These are phyloP conservation scores for Syncephalastrum monosporum DNA, from an alignment of 371 early-diverging fungal genomes.

Conservation along the genomic window DNA sequence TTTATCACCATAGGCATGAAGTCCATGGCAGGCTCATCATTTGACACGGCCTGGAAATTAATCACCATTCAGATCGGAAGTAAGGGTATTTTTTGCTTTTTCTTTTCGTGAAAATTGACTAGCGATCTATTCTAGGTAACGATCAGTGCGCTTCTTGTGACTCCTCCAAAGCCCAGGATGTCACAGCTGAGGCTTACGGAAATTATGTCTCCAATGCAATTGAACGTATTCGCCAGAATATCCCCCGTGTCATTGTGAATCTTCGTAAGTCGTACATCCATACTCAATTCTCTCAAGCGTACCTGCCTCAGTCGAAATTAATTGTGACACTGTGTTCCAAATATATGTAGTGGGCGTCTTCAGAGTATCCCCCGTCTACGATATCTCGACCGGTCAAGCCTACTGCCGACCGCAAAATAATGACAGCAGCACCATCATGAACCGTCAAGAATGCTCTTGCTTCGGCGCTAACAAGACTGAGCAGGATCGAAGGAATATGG, in stretches of 20 bases:
- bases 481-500: conserved; percentile 6
- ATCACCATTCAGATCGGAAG: conserved; percentile 47
- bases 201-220: conserved; percentile 10
- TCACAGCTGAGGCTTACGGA: conserved; percentile 13
- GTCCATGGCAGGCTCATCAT: conserved; percentile 8
- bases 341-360: conserved; percentile 10
- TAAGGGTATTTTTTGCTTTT: conserved; percentile 31
- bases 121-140: conserved; percentile 14
- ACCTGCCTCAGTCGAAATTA: too few species aligned
- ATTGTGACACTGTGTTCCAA: not conserved
- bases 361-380: conserved; percentile 15
- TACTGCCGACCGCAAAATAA: conserved; percentile 10
- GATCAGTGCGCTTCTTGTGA: conserved; percentile 22
- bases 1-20: conserved; percentile 20
- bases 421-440: conserved; percentile 4
- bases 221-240: conserved; percentile 10
- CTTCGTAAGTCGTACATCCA: conserved; percentile 4
- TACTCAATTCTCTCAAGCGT: too few species aligned
- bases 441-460: conserved; percentile 16
- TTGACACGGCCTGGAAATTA: conserved; percentile 41
- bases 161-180: conserved; percentile 1
- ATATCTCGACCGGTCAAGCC: conserved; percentile 8
- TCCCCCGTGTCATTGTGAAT: conserved; percentile 13
- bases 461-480: conserved; percentile 3
- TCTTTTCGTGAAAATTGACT: conserved; percentile 4